Percentiles rank a stretch among this genome's conserved stretches.
Conservation (phyloP, 2,329 filamentous ascomycete genomes). For the Coleophoma eucalyptorum region DNA sequence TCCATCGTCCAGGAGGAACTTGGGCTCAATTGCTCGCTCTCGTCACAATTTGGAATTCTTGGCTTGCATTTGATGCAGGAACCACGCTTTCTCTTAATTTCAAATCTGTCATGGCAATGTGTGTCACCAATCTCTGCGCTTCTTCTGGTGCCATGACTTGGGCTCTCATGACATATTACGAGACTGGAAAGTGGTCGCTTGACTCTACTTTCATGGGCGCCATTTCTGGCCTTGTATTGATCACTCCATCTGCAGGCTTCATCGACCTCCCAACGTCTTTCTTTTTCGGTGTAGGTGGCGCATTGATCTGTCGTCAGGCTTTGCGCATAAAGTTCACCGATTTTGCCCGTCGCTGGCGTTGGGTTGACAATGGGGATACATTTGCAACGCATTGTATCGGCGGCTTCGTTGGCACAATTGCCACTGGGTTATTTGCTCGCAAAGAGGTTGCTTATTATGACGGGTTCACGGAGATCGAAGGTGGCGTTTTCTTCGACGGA, state of each 20-base stretch:
- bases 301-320: conserved; percentile 48
- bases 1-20: conserved; percentile 70
- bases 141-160: conserved; percentile 36
- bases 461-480: conserved; percentile 41
- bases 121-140: conserved; percentile 85
- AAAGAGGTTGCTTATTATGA: conserved; percentile 46
- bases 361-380: conserved; percentile 52
- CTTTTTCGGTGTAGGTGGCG: conserved; percentile 56
- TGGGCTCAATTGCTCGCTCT: conserved; percentile 72
- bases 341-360: conserved; percentile 39
- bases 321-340: conserved; percentile 48
- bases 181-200: conserved; percentile 89
- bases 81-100: conserved; percentile 78
- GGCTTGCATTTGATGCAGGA: conserved; percentile 95
- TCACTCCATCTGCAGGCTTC: conserved; percentile 84
- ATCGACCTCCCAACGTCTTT: conserved; percentile 63
- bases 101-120: conserved; percentile 83
- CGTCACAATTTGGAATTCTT: conserved; percentile 84
- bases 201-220: conserved; percentile 91
- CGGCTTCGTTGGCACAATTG: conserved; percentile 44
- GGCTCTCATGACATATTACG: conserved; percentile 52
- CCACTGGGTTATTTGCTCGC: conserved; percentile 45
- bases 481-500: conserved; percentile 49
- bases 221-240: conserved; percentile 84
- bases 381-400: conserved; percentile 52